phyloP scores from a whole-genome alignment of 768 basidiomycete genomes.

The Gloeostereum incarnatum region DNA sequence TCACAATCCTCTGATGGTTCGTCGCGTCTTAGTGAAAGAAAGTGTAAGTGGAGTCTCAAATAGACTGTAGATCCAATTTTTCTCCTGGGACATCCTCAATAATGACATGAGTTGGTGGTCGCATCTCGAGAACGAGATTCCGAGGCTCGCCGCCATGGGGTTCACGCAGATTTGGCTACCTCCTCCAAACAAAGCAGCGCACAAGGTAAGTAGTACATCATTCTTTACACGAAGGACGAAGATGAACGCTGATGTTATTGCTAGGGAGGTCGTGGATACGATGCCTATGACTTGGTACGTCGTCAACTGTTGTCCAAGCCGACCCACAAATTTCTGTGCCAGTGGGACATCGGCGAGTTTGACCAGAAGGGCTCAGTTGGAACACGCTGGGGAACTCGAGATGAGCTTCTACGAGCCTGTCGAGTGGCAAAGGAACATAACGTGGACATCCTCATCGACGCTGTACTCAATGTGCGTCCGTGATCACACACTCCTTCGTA shows the following conservation, averaged over 20 bases:
- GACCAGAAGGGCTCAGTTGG: conserved; percentile 58
- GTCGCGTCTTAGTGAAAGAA: conserved; percentile 7
- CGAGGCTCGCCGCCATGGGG: conserved; percentile 54
- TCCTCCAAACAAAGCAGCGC: conserved; percentile 73
- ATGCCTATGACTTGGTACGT: conserved; percentile 76
- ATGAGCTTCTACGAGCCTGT: conserved; percentile 68
- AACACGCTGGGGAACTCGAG: conserved; percentile 85
- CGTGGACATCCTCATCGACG: conserved; percentile 76
- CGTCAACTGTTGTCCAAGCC: background rate
- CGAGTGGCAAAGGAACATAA: conserved; percentile 55
- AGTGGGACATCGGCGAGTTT: conserved; percentile 91
- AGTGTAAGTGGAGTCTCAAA: conserved; percentile 1
- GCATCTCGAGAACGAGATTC: conserved; percentile 58
- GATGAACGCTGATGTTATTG: too few species aligned
- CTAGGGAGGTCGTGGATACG: conserved; percentile 71
- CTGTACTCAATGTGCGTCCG: conserved; percentile 74
- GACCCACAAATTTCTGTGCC: background rate
- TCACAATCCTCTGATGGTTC: conserved; percentile 63
- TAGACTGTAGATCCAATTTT: conserved; percentile 82
- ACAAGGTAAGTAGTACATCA: conserved; percentile 30
- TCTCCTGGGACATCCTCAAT: conserved; percentile 67
- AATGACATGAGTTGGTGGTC: conserved; percentile 71
- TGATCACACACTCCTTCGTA: background rate
- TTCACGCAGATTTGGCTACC: conserved; percentile 81
- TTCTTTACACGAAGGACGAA: background rate